These are phyloP conservation scores for Fusarium sp. DNA, from an alignment of 2,329 filamentous ascomycete genomes.

Conservation along the genomic window DNA sequence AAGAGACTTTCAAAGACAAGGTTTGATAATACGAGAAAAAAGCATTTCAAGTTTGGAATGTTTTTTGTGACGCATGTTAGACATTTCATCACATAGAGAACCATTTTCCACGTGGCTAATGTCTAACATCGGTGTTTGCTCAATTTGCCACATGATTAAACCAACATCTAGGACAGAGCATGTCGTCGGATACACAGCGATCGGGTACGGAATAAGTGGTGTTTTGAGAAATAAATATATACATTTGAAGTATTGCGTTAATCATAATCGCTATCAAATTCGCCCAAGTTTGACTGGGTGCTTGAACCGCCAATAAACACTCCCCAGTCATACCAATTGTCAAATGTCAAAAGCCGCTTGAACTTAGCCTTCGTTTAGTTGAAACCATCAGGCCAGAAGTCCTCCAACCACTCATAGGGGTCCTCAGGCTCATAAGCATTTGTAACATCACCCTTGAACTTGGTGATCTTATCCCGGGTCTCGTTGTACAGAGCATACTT, in stretches of 20 bases:
- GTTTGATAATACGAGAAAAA: no score
- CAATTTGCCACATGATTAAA: no score
- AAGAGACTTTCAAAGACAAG: no score
- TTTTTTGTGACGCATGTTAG: no score
- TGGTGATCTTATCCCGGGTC: constrained; percentile 47
- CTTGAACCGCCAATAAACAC: not conserved
- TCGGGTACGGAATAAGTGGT: no score
- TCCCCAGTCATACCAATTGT: not conserved
- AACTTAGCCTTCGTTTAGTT: constrained; percentile 11
- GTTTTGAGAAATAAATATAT: not conserved
- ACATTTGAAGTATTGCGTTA: not conserved
- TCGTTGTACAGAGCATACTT: constrained; percentile 50
- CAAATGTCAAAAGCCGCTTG: not conserved
- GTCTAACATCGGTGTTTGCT: no score
- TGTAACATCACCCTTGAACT: constrained; percentile 44
- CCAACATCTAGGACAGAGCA: no score
- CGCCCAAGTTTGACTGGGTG: not conserved
- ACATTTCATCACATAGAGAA: no score
- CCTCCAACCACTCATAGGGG: constrained; percentile 69
- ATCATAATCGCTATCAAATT: not conserved
- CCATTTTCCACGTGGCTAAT: no score
- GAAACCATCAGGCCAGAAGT: constrained; percentile 60
- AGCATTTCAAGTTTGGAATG: no score
- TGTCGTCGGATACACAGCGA: no score
- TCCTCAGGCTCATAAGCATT: constrained; percentile 48